phyloP scores from a whole-genome alignment of 108 stramenopile species.

The Conticribra guillardii region DNA sequence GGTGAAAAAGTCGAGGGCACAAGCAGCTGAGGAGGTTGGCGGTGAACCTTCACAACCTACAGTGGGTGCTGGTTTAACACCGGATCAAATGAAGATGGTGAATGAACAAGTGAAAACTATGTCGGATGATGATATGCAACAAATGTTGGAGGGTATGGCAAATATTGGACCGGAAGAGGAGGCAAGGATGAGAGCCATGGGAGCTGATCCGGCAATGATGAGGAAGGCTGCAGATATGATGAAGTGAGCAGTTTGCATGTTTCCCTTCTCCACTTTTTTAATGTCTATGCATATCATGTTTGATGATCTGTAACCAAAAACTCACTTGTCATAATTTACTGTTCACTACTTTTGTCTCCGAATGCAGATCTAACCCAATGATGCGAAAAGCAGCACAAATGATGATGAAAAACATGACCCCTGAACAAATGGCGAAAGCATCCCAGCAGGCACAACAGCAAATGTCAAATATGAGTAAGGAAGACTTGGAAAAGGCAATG shows the following conservation, averaged over 20 bases:
- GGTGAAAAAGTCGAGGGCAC: constrained; percentile 38
- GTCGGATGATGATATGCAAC: constrained; percentile 60
- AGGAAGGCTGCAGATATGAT: constrained; percentile 65
- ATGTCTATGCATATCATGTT: too few relatives aligned
- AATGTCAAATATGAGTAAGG: constrained; percentile 65
- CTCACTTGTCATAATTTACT: too few relatives aligned
- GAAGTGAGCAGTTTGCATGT: constrained; percentile 29
- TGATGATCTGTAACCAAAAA: too few relatives aligned
- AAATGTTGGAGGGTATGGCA: constrained; percentile 65
- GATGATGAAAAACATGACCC: constrained; percentile 77
- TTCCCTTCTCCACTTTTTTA: background rate
- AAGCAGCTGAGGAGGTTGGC: constrained; percentile 11
- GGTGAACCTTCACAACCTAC: constrained; percentile 14
- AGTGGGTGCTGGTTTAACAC: constrained; percentile 52
- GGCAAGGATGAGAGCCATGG: constrained; percentile 75
- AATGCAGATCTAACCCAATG: constrained; percentile 50
- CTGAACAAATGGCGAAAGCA: constrained; percentile 68
- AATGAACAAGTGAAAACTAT: constrained; percentile 68
- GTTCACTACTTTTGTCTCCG: background rate
- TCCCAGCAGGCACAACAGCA: constrained; percentile 71
- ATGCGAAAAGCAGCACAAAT: constrained; percentile 67
- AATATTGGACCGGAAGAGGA: constrained; percentile 72
- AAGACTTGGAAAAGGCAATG: constrained; percentile 54
- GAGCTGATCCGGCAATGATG: constrained; percentile 73
- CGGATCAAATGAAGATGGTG: constrained; percentile 59